Percentiles rank a stretch among this genome's conserved stretches.
These are phyloP conservation scores for Diplotaxis tenuifolia DNA, from an alignment of 345 rosid genomes.

Conservation along the genomic window DNA sequence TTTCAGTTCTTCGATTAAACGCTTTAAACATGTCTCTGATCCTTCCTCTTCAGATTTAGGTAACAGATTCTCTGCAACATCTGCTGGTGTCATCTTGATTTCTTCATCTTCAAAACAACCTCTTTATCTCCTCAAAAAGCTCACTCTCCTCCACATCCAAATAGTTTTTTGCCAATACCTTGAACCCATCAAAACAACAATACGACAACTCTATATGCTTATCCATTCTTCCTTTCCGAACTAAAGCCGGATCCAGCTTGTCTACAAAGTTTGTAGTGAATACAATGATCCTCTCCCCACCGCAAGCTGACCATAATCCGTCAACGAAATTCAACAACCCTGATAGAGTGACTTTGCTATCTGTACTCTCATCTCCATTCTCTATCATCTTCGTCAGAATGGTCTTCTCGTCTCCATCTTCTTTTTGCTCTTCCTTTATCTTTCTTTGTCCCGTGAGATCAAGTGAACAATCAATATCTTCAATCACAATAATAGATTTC, in stretches of 20 bases:
- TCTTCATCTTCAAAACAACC: background rate
- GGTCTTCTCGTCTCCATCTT: background rate
- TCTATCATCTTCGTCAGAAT: background rate
- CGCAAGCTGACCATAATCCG: conserved; percentile 1
- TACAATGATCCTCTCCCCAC: conserved; percentile 5
- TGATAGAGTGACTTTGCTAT: background rate
- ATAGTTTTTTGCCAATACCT: background rate
- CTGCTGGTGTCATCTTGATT: conserved; percentile 3
- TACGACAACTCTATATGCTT: conserved; percentile 1
- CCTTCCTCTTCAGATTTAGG: background rate
- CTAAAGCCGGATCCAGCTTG: background rate
- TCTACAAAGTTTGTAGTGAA: conserved; percentile 1
- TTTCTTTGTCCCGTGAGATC: conserved; percentile 3
- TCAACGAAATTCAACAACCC: background rate
- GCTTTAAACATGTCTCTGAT: background rate
- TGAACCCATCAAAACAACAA: background rate
- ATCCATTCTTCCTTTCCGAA: conserved; percentile 1
- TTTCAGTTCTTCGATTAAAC: background rate
- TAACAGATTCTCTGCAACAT: background rate
- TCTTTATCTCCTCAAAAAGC: background rate
- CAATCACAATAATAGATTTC: background rate
- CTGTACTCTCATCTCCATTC: background rate
- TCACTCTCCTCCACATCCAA: conserved; percentile 3
- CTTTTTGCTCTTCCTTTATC: background rate
- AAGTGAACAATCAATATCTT: background rate